Base-by-base conservation (phyloP, 805 yeast genomes). In the Lachancea kluyveri region DNA sequence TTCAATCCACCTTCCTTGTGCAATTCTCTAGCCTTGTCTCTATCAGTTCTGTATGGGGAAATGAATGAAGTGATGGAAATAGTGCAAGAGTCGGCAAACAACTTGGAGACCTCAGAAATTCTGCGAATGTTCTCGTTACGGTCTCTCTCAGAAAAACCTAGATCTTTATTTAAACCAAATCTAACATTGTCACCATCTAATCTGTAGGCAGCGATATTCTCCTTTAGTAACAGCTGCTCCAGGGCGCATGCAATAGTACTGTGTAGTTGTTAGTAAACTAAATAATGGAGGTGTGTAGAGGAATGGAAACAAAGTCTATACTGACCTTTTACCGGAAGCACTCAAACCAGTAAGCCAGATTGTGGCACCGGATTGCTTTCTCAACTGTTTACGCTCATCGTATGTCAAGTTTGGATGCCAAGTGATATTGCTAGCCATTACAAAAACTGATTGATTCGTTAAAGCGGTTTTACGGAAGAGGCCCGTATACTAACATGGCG, bases 261-360 rank as follows among this genome's bases (percentile, higher is more conserved):
- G 15, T 23, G 28, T 22, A 10, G 17, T 17, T 10, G 32, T 36
- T 33, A 33, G 38, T 36, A 29, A 15, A 12, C 3, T 11, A 5
- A 8, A 8, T 11, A 52, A 90, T 81, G 29, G 96, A 90, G 49
- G 87, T 45, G 15, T 23, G 28, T 22, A 10, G 17, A 12, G 8
- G 32, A 33, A 31, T 30, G 38, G 33, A 29, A 15, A 12, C 3
- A 9, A 5, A 8, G 8, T 11, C 16, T 25, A 11, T 21, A 36
- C 49, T 16, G 21, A 49, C 54, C 50, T 77, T 60, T 90, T 90
- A 38, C 97, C 97, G 30, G 94, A 81, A 7, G 96, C 97, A 43
- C 94, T 82, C 41, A 90, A 69, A 4, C 97, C 97, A 9, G 97
- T 90, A 48, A 90, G 70, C 97, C 97, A 90, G 26, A 90, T 68